Conservation (phyloP, 805 yeast species). For the Yamadazyma akitaensis region DNA sequence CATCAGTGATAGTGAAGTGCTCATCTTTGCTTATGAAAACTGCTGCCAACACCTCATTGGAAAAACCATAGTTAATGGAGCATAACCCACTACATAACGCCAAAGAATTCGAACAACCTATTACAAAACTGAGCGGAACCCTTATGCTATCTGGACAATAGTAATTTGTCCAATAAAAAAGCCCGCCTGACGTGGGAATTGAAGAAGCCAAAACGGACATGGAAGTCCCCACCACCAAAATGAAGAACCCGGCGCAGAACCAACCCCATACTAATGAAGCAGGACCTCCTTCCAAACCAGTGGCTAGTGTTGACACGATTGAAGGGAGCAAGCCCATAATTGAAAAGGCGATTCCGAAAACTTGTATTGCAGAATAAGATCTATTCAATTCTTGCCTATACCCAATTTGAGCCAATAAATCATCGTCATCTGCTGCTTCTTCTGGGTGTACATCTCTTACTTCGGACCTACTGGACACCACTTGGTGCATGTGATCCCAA, state of each 20-base stretch:
- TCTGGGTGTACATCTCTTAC: constrained; percentile 19
- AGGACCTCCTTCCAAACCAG: constrained; percentile 61
- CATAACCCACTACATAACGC: constrained; percentile 67
- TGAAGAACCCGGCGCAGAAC: constrained; percentile 55
- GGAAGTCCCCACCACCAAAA: constrained; percentile 55
- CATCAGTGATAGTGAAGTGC: constrained; percentile 50
- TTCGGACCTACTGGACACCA: constrained; percentile 18
- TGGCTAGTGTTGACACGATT: constrained; percentile 52
- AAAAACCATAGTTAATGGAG: constrained; percentile 68
- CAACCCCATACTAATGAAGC: constrained; percentile 73
- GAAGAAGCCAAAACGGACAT: constrained; percentile 68
- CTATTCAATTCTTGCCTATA: constrained; percentile 67
- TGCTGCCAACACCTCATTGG: constrained; percentile 55
- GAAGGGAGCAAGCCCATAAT: constrained; percentile 72
- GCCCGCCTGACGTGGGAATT: constrained; percentile 73
- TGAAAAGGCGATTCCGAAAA: constrained; percentile 68
- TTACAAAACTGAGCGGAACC: constrained; percentile 55
- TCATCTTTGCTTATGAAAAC: constrained; percentile 56
- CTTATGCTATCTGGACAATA: constrained; percentile 56
- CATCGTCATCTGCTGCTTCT: constrained; percentile 17
- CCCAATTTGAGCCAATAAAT: constrained; percentile 52
- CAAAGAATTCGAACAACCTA: constrained; percentile 66
- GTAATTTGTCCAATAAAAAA: constrained; percentile 49
- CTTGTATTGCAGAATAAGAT: constrained; percentile 57
- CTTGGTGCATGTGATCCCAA: constrained; percentile 10